Conservation (phyloP, 2,329 filamentous ascomycete species). For the Pseudogymnoascus sp. region DNA sequence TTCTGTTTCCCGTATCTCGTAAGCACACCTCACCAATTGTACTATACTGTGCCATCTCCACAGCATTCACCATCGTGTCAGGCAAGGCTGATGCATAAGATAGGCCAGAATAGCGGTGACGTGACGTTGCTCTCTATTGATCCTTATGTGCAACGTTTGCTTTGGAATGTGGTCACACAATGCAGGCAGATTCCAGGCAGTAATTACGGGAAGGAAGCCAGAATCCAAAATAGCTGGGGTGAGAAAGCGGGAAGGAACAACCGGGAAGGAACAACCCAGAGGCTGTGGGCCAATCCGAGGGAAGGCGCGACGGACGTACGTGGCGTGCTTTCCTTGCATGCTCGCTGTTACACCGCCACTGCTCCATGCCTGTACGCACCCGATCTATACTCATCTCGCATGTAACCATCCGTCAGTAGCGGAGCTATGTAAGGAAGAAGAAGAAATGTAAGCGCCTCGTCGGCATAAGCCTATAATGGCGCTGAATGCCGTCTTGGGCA, state of each 20-base stretch:
- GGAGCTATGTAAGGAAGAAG: not conserved
- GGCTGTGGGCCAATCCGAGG: not conserved
- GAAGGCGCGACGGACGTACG: not conserved
- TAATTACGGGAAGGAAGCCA: not conserved
- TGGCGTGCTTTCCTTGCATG: not conserved
- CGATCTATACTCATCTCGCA: not conserved
- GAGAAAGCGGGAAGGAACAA: not conserved
- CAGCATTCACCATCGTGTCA: not conserved
- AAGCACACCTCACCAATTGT: not conserved
- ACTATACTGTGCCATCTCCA: not conserved
- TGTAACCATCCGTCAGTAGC: not conserved
- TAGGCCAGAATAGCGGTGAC: not conserved
- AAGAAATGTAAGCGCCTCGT: not conserved
- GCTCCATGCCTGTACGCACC: not conserved
- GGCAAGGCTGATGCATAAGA: not conserved
- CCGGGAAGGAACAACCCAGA: not conserved
- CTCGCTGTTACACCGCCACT: not conserved
- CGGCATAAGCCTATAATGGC: too few relatives aligned
- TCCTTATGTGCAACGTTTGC: not conserved
- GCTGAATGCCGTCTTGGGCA: not conserved
- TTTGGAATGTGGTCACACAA: not conserved
- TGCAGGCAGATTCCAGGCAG: not conserved
- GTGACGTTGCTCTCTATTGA: too few relatives aligned
- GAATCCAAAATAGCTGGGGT: not conserved
- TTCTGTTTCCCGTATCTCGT: not conserved